Evolutionary conservation across 495 filamentous ascomycete genomes (phyloP).

Genomic region (Xylaria cubensis): DNA sequence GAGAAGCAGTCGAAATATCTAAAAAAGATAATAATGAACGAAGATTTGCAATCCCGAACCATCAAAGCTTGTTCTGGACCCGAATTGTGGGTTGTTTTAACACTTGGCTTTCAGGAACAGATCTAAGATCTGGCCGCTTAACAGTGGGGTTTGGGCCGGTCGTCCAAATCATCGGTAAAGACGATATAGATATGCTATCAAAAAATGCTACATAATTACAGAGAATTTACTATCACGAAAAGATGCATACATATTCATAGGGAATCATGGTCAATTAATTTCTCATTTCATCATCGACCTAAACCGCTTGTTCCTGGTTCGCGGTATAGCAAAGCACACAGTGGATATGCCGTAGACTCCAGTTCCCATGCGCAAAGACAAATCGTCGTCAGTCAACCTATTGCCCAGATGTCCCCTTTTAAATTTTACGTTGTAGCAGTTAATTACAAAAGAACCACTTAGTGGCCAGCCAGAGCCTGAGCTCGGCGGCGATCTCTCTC

Average conservation of each 20-base stretch:
- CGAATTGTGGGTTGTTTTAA: no score
- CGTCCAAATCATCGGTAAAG: no score
- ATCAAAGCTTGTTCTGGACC: no score
- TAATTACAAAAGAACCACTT: slow-evolving; percentile 34
- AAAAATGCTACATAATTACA: not conserved
- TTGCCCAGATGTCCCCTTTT: slow-evolving; percentile 39
- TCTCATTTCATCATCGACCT: slow-evolving; percentile 46
- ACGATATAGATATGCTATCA: no score
- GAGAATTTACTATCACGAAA: not conserved
- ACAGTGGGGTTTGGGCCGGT: no score
- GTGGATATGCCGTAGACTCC: slow-evolving; percentile 47
- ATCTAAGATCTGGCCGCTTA: no score
- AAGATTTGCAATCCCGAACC: no score
- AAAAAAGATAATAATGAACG: no score
- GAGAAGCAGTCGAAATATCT: no score
- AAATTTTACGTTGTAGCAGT: slow-evolving; percentile 24
- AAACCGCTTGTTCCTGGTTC: slow-evolving; percentile 36
- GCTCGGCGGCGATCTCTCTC: slow-evolving; percentile 96
- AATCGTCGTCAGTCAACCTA: slow-evolving; percentile 31
- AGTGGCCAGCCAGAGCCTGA: slow-evolving; percentile 69
- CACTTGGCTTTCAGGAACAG: no score
- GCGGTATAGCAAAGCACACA: slow-evolving; percentile 36
- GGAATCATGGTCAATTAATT: slow-evolving; percentile 44
- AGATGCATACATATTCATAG: not conserved
- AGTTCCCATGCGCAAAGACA: slow-evolving; percentile 44